Evolutionary conservation across 2,329 filamentous ascomycete genomes (phyloP).

Genomic region (Lomentospora prolificans): DNA sequence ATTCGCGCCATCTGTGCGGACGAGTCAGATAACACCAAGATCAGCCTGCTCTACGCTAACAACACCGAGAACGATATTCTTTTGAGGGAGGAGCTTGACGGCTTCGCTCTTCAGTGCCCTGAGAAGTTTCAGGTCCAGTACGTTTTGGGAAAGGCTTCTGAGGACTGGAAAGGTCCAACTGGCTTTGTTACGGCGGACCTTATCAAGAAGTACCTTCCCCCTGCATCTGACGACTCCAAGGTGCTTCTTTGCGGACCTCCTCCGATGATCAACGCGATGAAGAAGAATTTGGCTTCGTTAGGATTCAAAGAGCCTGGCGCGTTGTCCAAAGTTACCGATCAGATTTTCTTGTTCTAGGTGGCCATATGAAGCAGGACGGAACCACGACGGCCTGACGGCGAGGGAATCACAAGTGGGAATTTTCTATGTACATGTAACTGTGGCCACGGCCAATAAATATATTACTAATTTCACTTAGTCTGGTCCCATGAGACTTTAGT

Average conservation of each 20-base stretch:
- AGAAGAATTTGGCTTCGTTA: conserved; percentile 36
- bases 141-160: conserved; percentile 74
- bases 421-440: too few relatives aligned
- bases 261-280: conserved; percentile 76
- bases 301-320: conserved; percentile 42
- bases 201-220: conserved; percentile 86
- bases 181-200: conserved; percentile 85
- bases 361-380: too few relatives aligned
- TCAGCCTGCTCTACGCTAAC: conserved; percentile 91
- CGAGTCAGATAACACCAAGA: conserved; percentile 93
- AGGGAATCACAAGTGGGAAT: too few relatives aligned
- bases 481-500: too few relatives aligned
- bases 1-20: conserved; percentile 87
- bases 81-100: conserved; percentile 71
- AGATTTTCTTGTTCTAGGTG: conserved; percentile 45
- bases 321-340: conserved; percentile 41
- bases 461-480: too few relatives aligned
- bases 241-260: conserved; percentile 93
- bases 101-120: conserved; percentile 94
- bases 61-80: conserved; percentile 83
- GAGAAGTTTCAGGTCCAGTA: conserved; percentile 94
- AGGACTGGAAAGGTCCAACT: conserved; percentile 66
- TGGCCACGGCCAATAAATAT: too few relatives aligned
- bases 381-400: too few relatives aligned
- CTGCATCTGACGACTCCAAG: conserved; percentile 88